Evolutionary conservation across 116 monocot genomes (phyloP).

Genomic region (Papilionanthe hybrid): DNA sequence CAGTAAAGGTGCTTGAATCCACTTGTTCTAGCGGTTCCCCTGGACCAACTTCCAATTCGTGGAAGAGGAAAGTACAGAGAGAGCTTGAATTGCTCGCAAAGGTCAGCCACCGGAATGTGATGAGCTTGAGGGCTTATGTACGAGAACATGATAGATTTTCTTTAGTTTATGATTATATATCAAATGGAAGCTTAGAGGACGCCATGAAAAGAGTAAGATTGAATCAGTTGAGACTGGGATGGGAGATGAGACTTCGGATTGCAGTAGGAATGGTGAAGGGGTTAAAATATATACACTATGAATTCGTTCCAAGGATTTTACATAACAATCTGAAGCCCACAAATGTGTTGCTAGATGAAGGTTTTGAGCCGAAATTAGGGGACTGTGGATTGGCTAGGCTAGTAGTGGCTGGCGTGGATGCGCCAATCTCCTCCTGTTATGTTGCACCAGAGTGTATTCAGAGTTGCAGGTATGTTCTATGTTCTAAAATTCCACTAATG

Average conservation of each 20-base stretch:
- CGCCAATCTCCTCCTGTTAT: slow-evolving; percentile 21
- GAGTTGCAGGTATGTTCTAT: slow-evolving; percentile 57
- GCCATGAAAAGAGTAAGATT: slow-evolving; percentile 62
- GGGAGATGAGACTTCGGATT: slow-evolving; percentile 71
- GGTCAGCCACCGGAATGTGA: slow-evolving; percentile 59
- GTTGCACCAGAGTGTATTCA: slow-evolving; percentile 82
- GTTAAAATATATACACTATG: slow-evolving; percentile 78
- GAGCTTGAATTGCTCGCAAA: slow-evolving; percentile 62
- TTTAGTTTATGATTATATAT: slow-evolving; percentile 67
- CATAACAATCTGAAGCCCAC: slow-evolving; percentile 70
- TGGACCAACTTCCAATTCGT: slow-evolving; percentile 21
- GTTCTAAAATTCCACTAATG: not conserved
- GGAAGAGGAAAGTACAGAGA: slow-evolving; percentile 46
- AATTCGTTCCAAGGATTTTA: slow-evolving; percentile 57
- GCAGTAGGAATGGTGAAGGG: slow-evolving; percentile 76
- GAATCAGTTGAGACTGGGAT: slow-evolving; percentile 43
- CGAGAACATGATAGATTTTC: slow-evolving; percentile 37
- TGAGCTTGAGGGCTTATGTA: slow-evolving; percentile 67
- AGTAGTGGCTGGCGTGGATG: slow-evolving; percentile 11
- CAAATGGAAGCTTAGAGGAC: slow-evolving; percentile 67
- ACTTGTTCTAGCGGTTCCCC: slow-evolving; percentile 18
- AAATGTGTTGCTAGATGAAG: slow-evolving; percentile 75
- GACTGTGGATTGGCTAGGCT: slow-evolving; percentile 61
- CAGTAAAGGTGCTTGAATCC: slow-evolving; percentile 52
- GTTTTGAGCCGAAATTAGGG: slow-evolving; percentile 57